These are phyloP conservation scores for Dryadomyces sulphureus DNA, from an alignment of 2,329 filamentous ascomycete genomes.

Conservation along the genomic window DNA sequence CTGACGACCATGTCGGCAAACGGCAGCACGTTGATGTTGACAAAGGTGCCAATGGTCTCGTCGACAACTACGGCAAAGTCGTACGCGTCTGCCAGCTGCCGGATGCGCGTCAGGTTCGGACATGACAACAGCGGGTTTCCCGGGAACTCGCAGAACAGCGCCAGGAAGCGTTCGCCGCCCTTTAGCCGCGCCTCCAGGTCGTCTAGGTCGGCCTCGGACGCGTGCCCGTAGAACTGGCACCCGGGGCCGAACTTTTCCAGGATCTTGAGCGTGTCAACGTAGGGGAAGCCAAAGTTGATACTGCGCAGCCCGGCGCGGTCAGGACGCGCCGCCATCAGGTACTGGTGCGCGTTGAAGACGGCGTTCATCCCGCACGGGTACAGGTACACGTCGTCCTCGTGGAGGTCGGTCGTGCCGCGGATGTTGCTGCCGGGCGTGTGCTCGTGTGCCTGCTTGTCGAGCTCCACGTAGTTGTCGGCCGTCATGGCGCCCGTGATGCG, in stretches of 20 bases:
- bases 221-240: conserved; percentile 74
- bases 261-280: conserved; percentile 92
- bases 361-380: conserved; percentile 88
- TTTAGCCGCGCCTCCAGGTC: conserved; percentile 61
- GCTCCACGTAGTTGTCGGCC: conserved; percentile 48
- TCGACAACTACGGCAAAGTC: conserved; percentile 86
- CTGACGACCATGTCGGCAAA: conserved; percentile 86
- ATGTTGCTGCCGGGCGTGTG: conserved; percentile 23
- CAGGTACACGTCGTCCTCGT: conserved; percentile 77
- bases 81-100: conserved; percentile 62
- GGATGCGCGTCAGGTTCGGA: conserved; percentile 73
- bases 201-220: conserved; percentile 63
- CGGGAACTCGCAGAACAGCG: conserved; percentile 88
- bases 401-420: conserved; percentile 48
- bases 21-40: conserved; percentile 86
- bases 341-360: conserved; percentile 77
- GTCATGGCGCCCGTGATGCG: conserved; percentile 80
- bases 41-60: conserved; percentile 91
- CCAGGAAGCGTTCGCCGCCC: conserved; percentile 61
- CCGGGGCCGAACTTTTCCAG: conserved; percentile 89
- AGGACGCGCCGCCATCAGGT: conserved; percentile 45
- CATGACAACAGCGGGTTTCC: conserved; percentile 80
- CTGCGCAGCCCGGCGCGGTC: conserved; percentile 46
- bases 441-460: conserved; percentile 15
- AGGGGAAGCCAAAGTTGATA: conserved; percentile 92